Conservation (phyloP, 1,139 yeast genomes). For the Diutina sp. region DNA sequence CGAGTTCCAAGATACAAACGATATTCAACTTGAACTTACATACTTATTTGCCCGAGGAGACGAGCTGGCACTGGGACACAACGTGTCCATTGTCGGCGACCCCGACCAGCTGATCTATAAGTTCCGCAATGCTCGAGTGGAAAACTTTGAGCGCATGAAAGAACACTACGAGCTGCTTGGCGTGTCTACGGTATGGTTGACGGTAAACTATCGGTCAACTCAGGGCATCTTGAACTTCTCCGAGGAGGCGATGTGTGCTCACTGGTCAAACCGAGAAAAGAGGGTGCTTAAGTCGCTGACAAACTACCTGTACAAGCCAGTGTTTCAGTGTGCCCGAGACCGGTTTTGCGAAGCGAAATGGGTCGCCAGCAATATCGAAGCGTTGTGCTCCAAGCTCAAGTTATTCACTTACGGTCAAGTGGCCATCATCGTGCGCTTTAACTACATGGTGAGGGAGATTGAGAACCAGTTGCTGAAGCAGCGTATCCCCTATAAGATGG, state of each 20-base stretch:
- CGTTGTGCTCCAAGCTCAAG: conserved; percentile 16
- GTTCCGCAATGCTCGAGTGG: conserved; percentile 68
- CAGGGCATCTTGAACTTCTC: conserved; percentile 52
- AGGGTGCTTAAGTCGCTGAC: background rate
- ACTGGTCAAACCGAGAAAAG: conserved; percentile 13
- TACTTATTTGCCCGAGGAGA: conserved; percentile 32
- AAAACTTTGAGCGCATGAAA: conserved; percentile 51
- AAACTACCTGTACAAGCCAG: background rate
- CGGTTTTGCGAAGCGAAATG: conserved; percentile 37
- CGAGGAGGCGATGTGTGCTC: conserved; percentile 44
- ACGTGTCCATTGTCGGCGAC: conserved; percentile 85
- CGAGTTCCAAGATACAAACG: conserved; percentile 89
- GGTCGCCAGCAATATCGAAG: conserved; percentile 42
- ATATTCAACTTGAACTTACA: conserved; percentile 60
- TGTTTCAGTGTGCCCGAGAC: conserved; percentile 16
- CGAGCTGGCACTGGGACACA: conserved; percentile 10
- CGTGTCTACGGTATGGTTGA: conserved; percentile 29
- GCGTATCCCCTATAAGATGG: conserved; percentile 51
- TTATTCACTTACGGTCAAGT: conserved; percentile 39
- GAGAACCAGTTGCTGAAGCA: conserved; percentile 47
- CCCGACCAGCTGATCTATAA: conserved; percentile 93
- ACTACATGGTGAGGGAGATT: conserved; percentile 41
- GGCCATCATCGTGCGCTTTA: conserved; percentile 58
- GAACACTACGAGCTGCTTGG: conserved; percentile 7
- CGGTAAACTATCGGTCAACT: conserved; percentile 75